A percentile compares a stretch with the other conserved stretches of the same genome.
These are phyloP conservation scores for Eudorina sp. DNA, from an alignment of 139 green algal genomes.

Conservation along the genomic window DNA sequence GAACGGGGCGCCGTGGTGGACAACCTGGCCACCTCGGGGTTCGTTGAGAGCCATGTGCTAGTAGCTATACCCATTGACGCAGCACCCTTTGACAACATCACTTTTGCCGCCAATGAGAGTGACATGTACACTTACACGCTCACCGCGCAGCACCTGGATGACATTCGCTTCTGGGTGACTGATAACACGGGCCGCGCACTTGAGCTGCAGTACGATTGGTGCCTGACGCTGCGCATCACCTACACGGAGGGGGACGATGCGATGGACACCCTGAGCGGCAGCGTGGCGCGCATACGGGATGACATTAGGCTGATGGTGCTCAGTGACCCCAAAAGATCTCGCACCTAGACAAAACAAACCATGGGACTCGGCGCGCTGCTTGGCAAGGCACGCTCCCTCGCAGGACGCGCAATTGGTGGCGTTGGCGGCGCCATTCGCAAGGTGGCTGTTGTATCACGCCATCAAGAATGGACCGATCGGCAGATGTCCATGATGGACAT, in stretches of 20 bases:
- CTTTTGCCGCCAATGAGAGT: not conserved
- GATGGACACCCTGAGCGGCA: not conserved
- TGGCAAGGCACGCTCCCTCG: not conserved
- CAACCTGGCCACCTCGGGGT: not conserved
- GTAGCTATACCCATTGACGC: slow-evolving; percentile 5
- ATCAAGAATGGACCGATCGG: too few relatives aligned
- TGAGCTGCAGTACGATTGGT: slow-evolving; percentile 21
- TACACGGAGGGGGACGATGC: not conserved
- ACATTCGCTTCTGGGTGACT: slow-evolving; percentile 10
- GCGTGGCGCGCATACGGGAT: not conserved
- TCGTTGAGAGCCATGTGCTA: slow-evolving; percentile 25
- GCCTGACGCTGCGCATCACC: not conserved
- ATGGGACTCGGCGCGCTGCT: not conserved
- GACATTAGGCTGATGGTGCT: slow-evolving; percentile 18
- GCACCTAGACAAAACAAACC: slow-evolving; percentile 4
- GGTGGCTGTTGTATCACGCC: too few relatives aligned
- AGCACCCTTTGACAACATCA: not conserved
- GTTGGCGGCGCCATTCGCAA: not conserved
- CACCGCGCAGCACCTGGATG: slow-evolving; percentile 8
- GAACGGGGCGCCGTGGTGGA: not conserved
- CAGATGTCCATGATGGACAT: too few relatives aligned
- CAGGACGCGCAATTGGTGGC: not conserved
- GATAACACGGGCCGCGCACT: not conserved
- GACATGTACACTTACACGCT: slow-evolving; percentile 4
- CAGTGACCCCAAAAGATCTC: slow-evolving; percentile 12